These are phyloP conservation scores for Aspergillus thermomutatus DNA, from an alignment of 2,329 filamentous ascomycete genomes.

Conservation along the genomic window DNA sequence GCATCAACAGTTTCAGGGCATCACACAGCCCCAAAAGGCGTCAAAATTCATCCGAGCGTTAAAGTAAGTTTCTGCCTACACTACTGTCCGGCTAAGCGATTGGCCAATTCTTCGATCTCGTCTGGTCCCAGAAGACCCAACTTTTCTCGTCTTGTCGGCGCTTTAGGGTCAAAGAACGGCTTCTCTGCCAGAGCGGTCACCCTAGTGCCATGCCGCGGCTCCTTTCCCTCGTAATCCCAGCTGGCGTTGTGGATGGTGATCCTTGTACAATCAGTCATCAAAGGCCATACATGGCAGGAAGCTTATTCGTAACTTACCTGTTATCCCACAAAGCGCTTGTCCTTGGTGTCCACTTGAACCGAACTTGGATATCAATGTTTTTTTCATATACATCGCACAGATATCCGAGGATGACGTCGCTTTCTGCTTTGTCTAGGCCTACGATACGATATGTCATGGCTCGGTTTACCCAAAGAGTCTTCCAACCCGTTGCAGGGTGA, in stretches of 20 bases:
- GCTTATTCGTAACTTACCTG: constrained; percentile 40
- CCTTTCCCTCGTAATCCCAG: constrained; percentile 67
- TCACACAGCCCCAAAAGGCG: background rate
- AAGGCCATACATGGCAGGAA: too few relatives aligned
- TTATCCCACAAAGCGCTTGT: constrained; percentile 72
- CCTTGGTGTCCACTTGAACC: constrained; percentile 66
- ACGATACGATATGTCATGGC: constrained; percentile 67
- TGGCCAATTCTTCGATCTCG: constrained; percentile 39
- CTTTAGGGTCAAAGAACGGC: constrained; percentile 63
- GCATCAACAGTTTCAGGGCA: background rate
- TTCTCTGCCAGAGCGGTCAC: constrained; percentile 70
- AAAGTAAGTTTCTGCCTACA: background rate
- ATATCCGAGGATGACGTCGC: constrained; percentile 64
- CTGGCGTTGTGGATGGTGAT: constrained; percentile 72
- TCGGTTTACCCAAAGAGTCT: constrained; percentile 68
- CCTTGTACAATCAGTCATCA: constrained; percentile 30
- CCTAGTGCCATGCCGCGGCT: constrained; percentile 68
- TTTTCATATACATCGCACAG: constrained; percentile 66
- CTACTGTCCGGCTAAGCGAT: background rate
- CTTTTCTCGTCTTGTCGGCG: constrained; percentile 64
- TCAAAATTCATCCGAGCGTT: too few relatives aligned
- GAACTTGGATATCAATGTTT: constrained; percentile 68
- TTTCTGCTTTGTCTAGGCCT: constrained; percentile 66
- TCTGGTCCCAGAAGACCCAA: constrained; percentile 60
- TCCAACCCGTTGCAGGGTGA: constrained; percentile 72